A percentile compares a stretch with the other conserved stretches of the same genome.
Evolutionary conservation across 1,139 yeast genomes (phyloP).

Genomic region (Tardiomyces depauwii): DNA sequence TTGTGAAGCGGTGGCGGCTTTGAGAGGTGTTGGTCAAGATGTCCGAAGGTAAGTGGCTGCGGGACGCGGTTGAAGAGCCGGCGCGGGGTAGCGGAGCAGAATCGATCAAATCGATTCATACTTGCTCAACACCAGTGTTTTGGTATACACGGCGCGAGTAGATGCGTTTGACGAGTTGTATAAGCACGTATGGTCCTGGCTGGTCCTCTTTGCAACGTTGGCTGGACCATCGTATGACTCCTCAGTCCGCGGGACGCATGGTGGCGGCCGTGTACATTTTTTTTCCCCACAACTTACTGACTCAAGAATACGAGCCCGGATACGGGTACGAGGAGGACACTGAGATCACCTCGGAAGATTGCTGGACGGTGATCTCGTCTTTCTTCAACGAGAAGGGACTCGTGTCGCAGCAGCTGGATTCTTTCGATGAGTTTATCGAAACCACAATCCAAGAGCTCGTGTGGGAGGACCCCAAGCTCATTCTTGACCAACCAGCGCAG

Average conservation of each 20-base stretch:
- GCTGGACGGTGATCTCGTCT: constrained; percentile 96
- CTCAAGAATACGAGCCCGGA: constrained; percentile 9
- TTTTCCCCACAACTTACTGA: too few species aligned
- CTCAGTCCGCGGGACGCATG: too few species aligned
- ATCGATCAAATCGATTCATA: too few species aligned
- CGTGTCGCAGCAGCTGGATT: constrained; percentile 95
- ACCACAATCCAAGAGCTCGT: constrained; percentile 94
- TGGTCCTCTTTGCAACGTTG: too few species aligned
- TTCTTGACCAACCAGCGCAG: constrained; percentile 96
- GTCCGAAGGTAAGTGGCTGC: too few species aligned
- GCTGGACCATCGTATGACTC: too few species aligned
- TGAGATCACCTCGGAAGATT: constrained; percentile 92
- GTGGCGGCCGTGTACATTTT: constrained; percentile 67
- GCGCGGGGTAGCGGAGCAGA: too few species aligned
- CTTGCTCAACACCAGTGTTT: too few species aligned
- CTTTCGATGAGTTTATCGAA: constrained; percentile 96
- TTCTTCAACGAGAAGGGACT: constrained; percentile 95
- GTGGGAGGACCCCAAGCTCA: constrained; percentile 89
- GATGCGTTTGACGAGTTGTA: constrained; percentile 38
- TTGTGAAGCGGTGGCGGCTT: too few species aligned
- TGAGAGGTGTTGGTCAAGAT: too few species aligned
- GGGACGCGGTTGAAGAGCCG: too few species aligned
- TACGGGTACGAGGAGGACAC: constrained; percentile 55
- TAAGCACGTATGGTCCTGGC: constrained; percentile 65
- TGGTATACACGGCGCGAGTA: background rate